These are phyloP conservation scores for Hymenoscyphus repandus DNA, from an alignment of 2,329 filamentous ascomycete species.

Conservation along the genomic window DNA sequence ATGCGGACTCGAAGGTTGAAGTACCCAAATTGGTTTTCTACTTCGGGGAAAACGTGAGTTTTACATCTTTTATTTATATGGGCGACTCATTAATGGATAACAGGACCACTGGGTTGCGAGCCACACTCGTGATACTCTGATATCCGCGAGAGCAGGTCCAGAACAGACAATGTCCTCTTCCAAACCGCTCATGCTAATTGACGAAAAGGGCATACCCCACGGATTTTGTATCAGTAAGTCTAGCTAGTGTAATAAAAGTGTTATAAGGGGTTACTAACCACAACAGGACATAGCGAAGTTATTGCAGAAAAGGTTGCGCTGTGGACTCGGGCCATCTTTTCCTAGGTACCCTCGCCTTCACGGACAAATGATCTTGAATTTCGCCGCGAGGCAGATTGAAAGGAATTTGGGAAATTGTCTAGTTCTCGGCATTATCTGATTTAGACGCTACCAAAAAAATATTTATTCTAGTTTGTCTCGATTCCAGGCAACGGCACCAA, in stretches of 20 bases:
- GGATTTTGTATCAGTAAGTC: constrained; percentile 54
- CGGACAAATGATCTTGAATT: not conserved
- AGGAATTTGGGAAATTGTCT: not conserved
- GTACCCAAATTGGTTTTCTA: constrained; percentile 52
- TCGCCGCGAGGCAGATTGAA: not conserved
- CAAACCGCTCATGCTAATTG: constrained; percentile 46
- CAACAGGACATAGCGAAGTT: constrained; percentile 41
- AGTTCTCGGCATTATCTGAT: too few relatives aligned
- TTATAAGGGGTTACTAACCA: constrained; percentile 1
- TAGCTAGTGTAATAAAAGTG: not conserved
- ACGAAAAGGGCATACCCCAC: constrained; percentile 52
- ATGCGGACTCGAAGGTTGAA: constrained; percentile 12
- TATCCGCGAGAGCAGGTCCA: constrained; percentile 37
- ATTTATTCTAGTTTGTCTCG: too few relatives aligned
- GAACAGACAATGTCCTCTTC: constrained; percentile 24
- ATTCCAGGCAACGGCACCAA: too few relatives aligned
- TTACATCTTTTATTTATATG: not conserved
- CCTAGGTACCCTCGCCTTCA: not conserved
- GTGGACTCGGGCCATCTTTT: constrained; percentile 31
- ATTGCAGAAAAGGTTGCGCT: constrained; percentile 43
- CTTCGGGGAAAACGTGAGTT: constrained; percentile 44
- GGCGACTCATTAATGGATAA: not conserved
- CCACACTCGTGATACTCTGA: constrained; percentile 50
- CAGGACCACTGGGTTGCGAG: constrained; percentile 58
- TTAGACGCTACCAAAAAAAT: too few relatives aligned